Percentiles rank a stretch among this genome's conserved stretches.
These are phyloP conservation scores for Aspergillus carlsbadensis DNA, from an alignment of 495 filamentous ascomycete genomes.

Conservation along the genomic window DNA sequence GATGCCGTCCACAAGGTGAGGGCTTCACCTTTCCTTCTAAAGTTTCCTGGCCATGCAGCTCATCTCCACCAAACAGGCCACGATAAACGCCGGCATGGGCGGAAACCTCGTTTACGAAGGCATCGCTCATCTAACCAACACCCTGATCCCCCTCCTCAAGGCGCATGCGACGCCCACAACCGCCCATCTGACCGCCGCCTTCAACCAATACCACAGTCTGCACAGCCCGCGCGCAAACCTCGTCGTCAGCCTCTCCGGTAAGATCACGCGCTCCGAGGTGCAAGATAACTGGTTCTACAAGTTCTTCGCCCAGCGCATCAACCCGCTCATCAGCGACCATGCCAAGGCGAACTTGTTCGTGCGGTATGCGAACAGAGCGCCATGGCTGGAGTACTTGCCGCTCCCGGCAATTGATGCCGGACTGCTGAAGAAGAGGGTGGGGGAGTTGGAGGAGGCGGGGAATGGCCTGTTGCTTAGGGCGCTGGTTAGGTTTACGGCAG, in stretches of 20 bases:
- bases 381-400: slow-evolving; percentile 18
- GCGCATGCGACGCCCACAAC: too few species aligned
- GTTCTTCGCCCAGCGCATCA: slow-evolving; percentile 12
- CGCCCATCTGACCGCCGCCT: slow-evolving; percentile 14
- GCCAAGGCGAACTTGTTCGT: slow-evolving; percentile 17
- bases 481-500: too few species aligned
- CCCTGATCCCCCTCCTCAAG: slow-evolving; percentile 11
- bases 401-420: neutral
- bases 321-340: slow-evolving; percentile 14
- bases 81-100: slow-evolving; percentile 20
- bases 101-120: slow-evolving; percentile 20
- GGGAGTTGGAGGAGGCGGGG: too few species aligned
- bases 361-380: slow-evolving; percentile 13
- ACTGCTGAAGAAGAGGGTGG: too few species aligned
- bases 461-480: too few species aligned
- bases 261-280: slow-evolving; percentile 20
- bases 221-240: slow-evolving; percentile 11
- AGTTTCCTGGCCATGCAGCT: neutral
- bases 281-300: slow-evolving; percentile 18
- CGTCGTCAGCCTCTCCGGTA: slow-evolving; percentile 15
- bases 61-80: neutral
- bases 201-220: slow-evolving; percentile 11
- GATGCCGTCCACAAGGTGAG: slow-evolving; percentile 24
- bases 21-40: neutral
- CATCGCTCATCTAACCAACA: slow-evolving; percentile 16